Percentiles rank a stretch among this genome's conserved stretches.
These are phyloP conservation scores for Aspergillus sergii DNA, from an alignment of 2,329 filamentous ascomycete species.

Conservation along the genomic window DNA sequence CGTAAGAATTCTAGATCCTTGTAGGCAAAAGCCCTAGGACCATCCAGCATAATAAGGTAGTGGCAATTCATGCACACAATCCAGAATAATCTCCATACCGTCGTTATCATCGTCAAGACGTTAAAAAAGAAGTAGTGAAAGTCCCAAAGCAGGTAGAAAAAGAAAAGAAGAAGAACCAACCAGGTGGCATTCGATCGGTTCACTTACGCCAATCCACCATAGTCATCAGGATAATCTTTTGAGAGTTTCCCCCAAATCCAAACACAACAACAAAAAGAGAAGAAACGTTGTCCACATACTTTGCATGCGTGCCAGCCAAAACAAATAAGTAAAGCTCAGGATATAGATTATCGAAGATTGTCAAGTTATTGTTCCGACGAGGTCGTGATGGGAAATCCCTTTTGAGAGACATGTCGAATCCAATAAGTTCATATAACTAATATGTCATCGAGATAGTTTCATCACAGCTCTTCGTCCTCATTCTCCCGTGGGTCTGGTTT, in stretches of 20 bases:
- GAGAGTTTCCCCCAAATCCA: background rate
- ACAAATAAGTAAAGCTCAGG: background rate
- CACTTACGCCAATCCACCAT: conserved; percentile 26
- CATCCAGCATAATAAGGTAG: background rate
- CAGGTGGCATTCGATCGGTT: conserved; percentile 1
- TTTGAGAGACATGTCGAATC: background rate
- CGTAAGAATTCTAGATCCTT: background rate
- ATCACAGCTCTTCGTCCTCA: conserved; percentile 36
- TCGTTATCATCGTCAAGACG: conserved; percentile 3
- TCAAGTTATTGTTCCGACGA: background rate
- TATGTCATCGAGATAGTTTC: background rate
- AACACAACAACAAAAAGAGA: conserved; percentile 2
- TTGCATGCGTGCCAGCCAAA: background rate
- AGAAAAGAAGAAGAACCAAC: conserved; percentile 9
- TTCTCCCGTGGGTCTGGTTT: conserved; percentile 14
- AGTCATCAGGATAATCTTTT: conserved; percentile 15
- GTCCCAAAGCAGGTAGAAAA: conserved; percentile 6
- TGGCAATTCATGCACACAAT: background rate
- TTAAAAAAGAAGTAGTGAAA: conserved; percentile 14
- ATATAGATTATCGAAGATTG: background rate
- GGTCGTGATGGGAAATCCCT: background rate
- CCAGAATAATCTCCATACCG: background rate
- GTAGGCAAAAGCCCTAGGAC: background rate
- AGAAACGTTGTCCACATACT: background rate
- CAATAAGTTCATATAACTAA: background rate